phyloP scores from a whole-genome alignment of 768 basidiomycete species.

The Rhodosporidiobolus sp. region DNA sequence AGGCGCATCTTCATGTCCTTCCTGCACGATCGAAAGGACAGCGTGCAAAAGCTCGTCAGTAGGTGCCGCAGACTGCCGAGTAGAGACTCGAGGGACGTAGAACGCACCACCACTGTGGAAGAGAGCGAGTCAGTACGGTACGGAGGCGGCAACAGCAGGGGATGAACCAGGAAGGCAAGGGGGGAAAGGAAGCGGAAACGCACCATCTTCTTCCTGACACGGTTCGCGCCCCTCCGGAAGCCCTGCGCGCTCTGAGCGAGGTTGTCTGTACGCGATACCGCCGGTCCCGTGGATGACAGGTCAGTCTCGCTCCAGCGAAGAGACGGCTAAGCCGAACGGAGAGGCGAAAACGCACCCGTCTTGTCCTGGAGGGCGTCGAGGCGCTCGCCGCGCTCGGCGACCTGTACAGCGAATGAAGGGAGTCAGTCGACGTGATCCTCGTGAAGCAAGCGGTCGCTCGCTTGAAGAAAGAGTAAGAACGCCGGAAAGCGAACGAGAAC shows the following conservation, averaged over 20 bases:
- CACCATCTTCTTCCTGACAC: conserved; percentile 83
- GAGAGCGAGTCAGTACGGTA: not conserved
- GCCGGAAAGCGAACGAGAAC: no score
- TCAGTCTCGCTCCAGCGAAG: no score
- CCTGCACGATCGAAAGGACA: conserved; percentile 15
- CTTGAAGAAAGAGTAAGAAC: no score
- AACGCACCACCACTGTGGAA: conserved; percentile 30
- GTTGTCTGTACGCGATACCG: conserved; percentile 68
- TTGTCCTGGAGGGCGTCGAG: conserved; percentile 94
- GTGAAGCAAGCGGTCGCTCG: no score
- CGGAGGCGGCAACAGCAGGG: no score
- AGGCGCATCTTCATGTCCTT: conserved; percentile 77
- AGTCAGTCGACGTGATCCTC: no score
- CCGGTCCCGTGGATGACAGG: not conserved
- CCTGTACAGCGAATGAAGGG: no score
- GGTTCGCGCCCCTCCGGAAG: conserved; percentile 93
- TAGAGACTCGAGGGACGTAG: not conserved
- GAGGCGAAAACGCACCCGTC: conserved; percentile 68
- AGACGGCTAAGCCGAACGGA: not conserved
- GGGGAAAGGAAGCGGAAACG: conserved; percentile 25
- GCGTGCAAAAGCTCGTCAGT: conserved; percentile 7
- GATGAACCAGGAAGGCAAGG: no score
- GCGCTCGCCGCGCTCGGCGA: conserved; percentile 90
- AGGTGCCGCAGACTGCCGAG: not conserved
- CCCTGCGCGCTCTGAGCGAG: conserved; percentile 98